phyloP scores from a whole-genome alignment of 2,329 filamentous ascomycete genomes.

The Proliferodiscus dingleyae region DNA sequence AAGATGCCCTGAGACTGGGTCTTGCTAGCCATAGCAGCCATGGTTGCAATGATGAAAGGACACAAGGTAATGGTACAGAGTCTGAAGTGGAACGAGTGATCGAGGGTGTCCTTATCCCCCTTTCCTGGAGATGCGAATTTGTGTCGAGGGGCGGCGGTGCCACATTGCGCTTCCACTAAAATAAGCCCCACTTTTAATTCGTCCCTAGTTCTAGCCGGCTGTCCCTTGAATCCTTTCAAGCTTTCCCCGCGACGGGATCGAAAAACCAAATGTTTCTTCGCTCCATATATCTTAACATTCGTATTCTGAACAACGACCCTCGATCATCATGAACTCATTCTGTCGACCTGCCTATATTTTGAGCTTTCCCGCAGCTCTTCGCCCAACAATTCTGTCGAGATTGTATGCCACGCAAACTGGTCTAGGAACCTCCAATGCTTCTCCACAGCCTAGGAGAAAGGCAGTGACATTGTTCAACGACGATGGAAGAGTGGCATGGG shows the following conservation, averaged over 20 bases:
- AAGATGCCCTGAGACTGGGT: constrained; percentile 96
- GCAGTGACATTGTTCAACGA: constrained; percentile 82
- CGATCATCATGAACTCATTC: constrained; percentile 19
- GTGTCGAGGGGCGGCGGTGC: constrained; percentile 18
- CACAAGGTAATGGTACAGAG: not conserved
- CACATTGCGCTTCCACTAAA: not conserved
- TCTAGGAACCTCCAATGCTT: constrained; percentile 31
- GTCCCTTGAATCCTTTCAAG: too few species aligned
- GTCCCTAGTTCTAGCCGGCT: too few species aligned
- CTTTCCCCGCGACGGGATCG: constrained; percentile 13
- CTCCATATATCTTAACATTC: too few species aligned
- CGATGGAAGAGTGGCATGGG: constrained; percentile 77
- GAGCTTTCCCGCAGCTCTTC: constrained; percentile 35
- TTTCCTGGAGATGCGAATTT: constrained; percentile 14
- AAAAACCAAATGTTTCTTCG: too few species aligned
- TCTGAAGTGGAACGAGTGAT: not conserved
- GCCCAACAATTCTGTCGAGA: constrained; percentile 39
- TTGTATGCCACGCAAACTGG: constrained; percentile 55
- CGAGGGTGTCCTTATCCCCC: constrained; percentile 7
- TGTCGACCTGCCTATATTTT: constrained; percentile 29
- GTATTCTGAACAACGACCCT: too few species aligned
- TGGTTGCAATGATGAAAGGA: constrained; percentile 37
- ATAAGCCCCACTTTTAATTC: not conserved
- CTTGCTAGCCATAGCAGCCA: constrained; percentile 73
- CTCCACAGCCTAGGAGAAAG: constrained; percentile 48